Base-by-base conservation (phyloP, 2,329 filamentous ascomycete species). In the Claviceps sp. region DNA sequence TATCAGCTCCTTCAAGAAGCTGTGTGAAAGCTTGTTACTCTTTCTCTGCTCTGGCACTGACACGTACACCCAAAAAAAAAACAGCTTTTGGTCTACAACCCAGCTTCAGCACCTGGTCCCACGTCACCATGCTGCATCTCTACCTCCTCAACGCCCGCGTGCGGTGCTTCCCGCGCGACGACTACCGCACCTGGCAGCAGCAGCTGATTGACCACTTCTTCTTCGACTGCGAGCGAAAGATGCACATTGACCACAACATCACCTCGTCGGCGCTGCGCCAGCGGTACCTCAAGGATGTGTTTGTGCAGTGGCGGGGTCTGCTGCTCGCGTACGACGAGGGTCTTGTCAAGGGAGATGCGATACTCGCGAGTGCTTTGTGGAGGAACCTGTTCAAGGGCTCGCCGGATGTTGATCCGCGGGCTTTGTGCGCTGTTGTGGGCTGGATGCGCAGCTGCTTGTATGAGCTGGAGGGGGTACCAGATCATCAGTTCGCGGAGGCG, bases 161-260 rank as follows among this genome's bases (percentile, higher is more conserved):
- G 60, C 86, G 93, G 57, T 84, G 83, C 67, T 80, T 96, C 60
- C 83, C 87, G 22, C 72, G 75, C 51, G 78, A 84, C 22, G 75
- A 79, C 58, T 82, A 86, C 59, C 77, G 80, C 55, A 78, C 81
- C 53, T 95, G 89, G 82, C 88, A 94, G 67, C 86, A 89, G 62
- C 87, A 95, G 70, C 77, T 98, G 56, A 81, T 93, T 47, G 90
- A 98, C 70, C 89, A 97, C 68, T 96, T 94, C 75, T 97, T 91
- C 74, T 88, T 87, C 72, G 84, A 87, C 61, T 87, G 86, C 61
- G 88, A 95, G 72, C 83, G 86, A 66, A 79, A 82, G 62, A 91
- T 95, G 80, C 85, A 87, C 55, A 74, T 86, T 56, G 79, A 84
- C 65, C 91, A 95, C 74, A 84, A 84, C 58, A 76, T 84, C 67